Evolutionary conservation across 2,329 filamentous ascomycete species (phyloP).

Genomic region (Aspergillus piperis): DNA sequence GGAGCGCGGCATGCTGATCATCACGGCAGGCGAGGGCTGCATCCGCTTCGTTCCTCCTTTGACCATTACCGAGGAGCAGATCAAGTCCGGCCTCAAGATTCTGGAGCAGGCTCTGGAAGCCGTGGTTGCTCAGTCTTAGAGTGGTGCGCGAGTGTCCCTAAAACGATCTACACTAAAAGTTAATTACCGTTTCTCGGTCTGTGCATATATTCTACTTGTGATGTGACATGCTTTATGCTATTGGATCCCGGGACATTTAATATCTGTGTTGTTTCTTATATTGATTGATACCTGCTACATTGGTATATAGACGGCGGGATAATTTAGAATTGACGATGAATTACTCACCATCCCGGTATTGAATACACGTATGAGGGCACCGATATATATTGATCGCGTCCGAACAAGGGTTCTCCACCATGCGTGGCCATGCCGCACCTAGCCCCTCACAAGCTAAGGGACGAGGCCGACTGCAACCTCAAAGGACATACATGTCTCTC

Average conservation of each 20-base stretch:
- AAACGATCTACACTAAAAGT: background rate
- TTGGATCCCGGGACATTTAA: background rate
- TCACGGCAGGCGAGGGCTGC: slow-evolving; percentile 91
- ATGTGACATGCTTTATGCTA: background rate
- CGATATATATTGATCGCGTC: too few species aligned
- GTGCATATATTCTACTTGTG: background rate
- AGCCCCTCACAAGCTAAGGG: too few species aligned
- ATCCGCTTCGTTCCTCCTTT: slow-evolving; percentile 88
- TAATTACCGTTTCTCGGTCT: background rate
- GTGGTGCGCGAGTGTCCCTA: background rate
- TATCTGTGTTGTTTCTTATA: background rate
- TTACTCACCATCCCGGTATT: too few species aligned
- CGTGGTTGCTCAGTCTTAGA: slow-evolving; percentile 48
- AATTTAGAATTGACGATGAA: background rate
- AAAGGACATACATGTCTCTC: too few species aligned
- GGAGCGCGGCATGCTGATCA: slow-evolving; percentile 83
- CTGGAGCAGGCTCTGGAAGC: slow-evolving; percentile 67
- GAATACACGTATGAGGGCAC: too few species aligned
- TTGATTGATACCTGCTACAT: background rate
- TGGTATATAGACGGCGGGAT: background rate
- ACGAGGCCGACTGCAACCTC: too few species aligned
- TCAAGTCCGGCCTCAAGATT: slow-evolving; percentile 73
- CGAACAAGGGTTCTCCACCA: too few species aligned
- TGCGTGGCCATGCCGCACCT: too few species aligned
- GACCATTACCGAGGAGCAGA: slow-evolving; percentile 77